Percentiles rank a stretch among this genome's conserved stretches.
Conservation (phyloP, 1,139 yeast genomes). For the Debaryomyces subglobosus region DNA sequence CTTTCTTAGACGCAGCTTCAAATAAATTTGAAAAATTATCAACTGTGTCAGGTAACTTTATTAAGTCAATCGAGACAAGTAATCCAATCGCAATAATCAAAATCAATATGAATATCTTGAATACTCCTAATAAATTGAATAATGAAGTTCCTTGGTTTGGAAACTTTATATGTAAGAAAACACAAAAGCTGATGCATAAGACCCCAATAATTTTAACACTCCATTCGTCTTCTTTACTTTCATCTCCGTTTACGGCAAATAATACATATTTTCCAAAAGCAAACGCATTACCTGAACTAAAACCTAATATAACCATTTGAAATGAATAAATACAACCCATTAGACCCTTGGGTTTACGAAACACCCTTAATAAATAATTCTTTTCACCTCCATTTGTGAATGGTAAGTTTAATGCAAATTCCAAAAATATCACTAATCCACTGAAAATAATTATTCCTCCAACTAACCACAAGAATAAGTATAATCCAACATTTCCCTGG, state of each 20-base stretch:
- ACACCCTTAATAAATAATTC: conserved; percentile 50
- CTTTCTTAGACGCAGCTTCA: not conserved
- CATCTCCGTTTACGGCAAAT: conserved; percentile 35
- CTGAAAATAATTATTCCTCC: conserved; percentile 52
- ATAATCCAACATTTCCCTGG: conserved; percentile 46
- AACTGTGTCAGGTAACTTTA: conserved; percentile 26
- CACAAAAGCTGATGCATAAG: conserved; percentile 43
- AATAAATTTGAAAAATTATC: conserved; percentile 27
- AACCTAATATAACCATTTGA: conserved; percentile 50
- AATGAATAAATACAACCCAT: conserved; percentile 50
- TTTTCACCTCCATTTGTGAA: conserved; percentile 53
- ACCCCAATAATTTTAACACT: conserved; percentile 48
- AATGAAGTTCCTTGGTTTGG: conserved; percentile 47
- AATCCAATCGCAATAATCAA: conserved; percentile 44
- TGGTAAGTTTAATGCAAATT: conserved; percentile 51
- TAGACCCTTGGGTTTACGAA: conserved; percentile 37
- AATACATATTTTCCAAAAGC: conserved; percentile 54
- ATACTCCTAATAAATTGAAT: conserved; percentile 47
- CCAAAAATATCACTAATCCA: conserved; percentile 50
- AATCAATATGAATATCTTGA: conserved; percentile 44
- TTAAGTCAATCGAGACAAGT: conserved; percentile 27
- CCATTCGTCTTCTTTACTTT: conserved; percentile 24
- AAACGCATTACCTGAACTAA: conserved; percentile 54
- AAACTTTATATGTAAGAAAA: conserved; percentile 39
- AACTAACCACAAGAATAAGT: conserved; percentile 41